Base-by-base conservation (phyloP, 1,139 yeast species). In the Suhomyces kunorum region DNA sequence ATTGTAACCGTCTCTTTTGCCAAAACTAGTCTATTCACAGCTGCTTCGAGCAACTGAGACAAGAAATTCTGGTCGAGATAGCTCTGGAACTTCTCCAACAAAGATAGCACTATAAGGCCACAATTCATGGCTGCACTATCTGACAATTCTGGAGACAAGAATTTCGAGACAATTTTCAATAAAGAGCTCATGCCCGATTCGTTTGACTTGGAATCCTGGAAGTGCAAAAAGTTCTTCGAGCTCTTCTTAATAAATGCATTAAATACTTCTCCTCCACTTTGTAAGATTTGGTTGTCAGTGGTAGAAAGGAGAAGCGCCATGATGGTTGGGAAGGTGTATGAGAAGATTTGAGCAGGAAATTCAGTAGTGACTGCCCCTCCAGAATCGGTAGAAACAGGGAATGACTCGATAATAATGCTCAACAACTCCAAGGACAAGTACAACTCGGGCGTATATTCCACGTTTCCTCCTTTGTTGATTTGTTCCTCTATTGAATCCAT, bases 71-170 rank as follows among this genome's bases (percentile, higher is more conserved):
- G 56, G 17, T 78, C 77, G 18, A 82, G 68, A 45, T 74, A 70
- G 9, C 50, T 34, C 48, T 69, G 74, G 56, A 85, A 87, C 48
- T 80, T 78, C 18, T 78, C 74, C 17, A 88, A 71, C 35, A 87
- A 68, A 0, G 87, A 78, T 6, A 83, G 72, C 2, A 87, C 80
- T 25, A 87, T 74, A 13, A 78, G 76, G 1, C 94, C 95, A 43
- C 83, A 76, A 48, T 82, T 81, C 58, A 81, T 74, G 1, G 94
- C 90, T 0, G 95, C 95, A 42, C 83, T 76, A 53, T 88, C 97
- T 9, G 86, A 76, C 46, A 87, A 69, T 7, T 74, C 69, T 0
- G 95, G 87, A 1, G 87, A 80, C 25, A 90, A 71, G 36, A 88
- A 77, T 50, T 80, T 81, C 5, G 88, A 81, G 5, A 87, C 80